A percentile compares a stretch with the other conserved stretches of the same genome.
These are phyloP conservation scores for Leccinum rimulosum DNA, from an alignment of 768 basidiomycete species.

Conservation along the genomic window DNA sequence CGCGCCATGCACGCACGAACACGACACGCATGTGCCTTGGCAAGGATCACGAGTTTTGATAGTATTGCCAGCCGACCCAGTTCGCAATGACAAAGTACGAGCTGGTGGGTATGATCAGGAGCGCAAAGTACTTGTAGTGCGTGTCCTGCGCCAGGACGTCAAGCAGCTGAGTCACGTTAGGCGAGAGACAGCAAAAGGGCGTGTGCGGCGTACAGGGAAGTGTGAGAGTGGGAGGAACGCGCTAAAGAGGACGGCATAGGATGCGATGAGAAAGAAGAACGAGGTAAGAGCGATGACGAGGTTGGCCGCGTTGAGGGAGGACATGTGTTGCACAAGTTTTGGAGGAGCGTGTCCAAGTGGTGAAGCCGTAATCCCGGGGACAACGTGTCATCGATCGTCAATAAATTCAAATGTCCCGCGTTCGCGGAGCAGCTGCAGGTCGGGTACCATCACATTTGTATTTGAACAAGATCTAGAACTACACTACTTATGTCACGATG, in stretches of 20 bases:
- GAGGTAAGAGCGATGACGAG: constrained; percentile 44
- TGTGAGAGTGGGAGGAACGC: constrained; percentile 56
- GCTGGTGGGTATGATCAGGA: constrained; percentile 77
- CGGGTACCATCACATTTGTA: constrained; percentile 8
- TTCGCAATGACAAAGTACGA: constrained; percentile 95
- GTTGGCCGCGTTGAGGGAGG: constrained; percentile 41
- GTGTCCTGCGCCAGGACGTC: constrained; percentile 65
- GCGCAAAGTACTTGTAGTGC: constrained; percentile 87
- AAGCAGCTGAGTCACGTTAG: constrained; percentile 48
- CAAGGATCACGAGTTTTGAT: constrained; percentile 72
- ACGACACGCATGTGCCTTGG: constrained; percentile 6
- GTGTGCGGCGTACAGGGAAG: constrained; percentile 43
- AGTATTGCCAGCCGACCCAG: constrained; percentile 99
- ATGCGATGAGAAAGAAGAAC: constrained; percentile 54
- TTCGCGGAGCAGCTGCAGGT: constrained; percentile 9
- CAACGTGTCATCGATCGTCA: constrained; percentile 15
- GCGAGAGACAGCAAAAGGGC: background rate
- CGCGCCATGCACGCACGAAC: background rate
- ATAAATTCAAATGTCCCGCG: background rate
- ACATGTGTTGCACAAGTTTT: constrained; percentile 20
- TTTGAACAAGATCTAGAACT: constrained; percentile 29
- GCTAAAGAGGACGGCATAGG: constrained; percentile 64
- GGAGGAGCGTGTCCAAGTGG: constrained; percentile 12
- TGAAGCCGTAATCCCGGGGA: constrained; percentile 30
- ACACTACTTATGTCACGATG: constrained; percentile 24